Evolutionary conservation across 2,329 filamentous ascomycete genomes (phyloP).

Genomic region (Pseudopyrenochaeta lycopersici): DNA sequence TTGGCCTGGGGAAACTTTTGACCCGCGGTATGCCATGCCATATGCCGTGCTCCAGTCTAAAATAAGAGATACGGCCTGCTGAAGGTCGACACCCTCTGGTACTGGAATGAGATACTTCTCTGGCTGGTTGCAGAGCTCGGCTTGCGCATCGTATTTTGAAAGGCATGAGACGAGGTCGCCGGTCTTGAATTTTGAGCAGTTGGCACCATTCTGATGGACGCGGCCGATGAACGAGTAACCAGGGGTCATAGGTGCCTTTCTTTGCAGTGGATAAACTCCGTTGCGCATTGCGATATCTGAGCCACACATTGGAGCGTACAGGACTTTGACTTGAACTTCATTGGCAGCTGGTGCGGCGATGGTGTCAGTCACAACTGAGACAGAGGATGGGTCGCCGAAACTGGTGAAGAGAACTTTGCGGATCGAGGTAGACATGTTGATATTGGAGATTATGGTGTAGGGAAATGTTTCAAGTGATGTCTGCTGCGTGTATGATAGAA

Average conservation of each 20-base stretch:
- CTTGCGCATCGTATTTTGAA: constrained; percentile 47
- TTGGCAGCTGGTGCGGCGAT: constrained; percentile 52
- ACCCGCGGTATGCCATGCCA: constrained; percentile 41
- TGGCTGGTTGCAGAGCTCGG: constrained; percentile 57
- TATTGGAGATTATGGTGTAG: background rate
- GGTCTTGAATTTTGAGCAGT: constrained; percentile 32
- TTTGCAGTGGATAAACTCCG: constrained; percentile 59
- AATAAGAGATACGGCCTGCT: constrained; percentile 53
- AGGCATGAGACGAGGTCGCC: constrained; percentile 41
- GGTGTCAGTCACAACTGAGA: constrained; percentile 46
- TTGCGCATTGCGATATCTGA: constrained; percentile 61
- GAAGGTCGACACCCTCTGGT: constrained; percentile 53
- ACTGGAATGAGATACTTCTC: constrained; percentile 58
- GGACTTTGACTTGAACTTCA: constrained; percentile 59
- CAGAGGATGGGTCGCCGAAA: constrained; percentile 53
- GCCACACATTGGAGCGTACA: constrained; percentile 60
- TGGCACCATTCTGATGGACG: constrained; percentile 51
- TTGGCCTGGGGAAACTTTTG: constrained; percentile 54
- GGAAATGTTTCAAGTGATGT: background rate
- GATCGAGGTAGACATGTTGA: constrained; percentile 38
- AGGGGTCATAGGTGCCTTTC: constrained; percentile 57
- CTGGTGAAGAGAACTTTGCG: constrained; percentile 58
- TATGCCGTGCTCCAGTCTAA: constrained; percentile 57
- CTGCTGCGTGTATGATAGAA: background rate
- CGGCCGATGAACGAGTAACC: constrained; percentile 60